Base-by-base conservation (phyloP, 140 eudicot species). In the Cichorium intybus region DNA sequence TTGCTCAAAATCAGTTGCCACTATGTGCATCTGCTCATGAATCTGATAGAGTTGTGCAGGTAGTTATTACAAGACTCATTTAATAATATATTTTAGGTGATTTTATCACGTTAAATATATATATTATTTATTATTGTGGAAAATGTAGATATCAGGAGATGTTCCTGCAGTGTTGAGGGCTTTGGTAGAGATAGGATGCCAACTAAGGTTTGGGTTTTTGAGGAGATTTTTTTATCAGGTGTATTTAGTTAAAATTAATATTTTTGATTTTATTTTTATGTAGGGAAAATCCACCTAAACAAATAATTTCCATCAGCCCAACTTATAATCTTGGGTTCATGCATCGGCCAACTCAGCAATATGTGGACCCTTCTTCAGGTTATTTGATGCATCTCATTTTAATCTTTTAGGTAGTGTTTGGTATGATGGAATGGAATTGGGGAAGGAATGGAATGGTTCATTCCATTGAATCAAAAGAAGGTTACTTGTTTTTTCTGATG, bases 11-110 rank as follows among this genome's bases (percentile, higher is more conserved):
- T 78, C 99, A 88, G 75, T 71, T 93, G 69, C 99, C 97, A 43
- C 78, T 83, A 43, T 93, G 97, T 73, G 99, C 99, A 60, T 93
- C 99, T 83, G 89, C 95, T 45, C 92, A 85, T 74, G 99, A 93
- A 64, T 89, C 97, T 60, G 99, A 93, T 76, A 87, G 99, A 66
- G 95, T 93, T 26, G 94, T 93, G 23, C 99, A 93, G 99, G 99
- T 93, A 65, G n/a, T 47, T 56, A 46, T 17, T 21, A 22, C 15
- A 37, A 37, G 20, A 22, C 31, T 60, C 34, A 60, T 41, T 22
- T 27, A 7, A 1, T 47, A 16, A 16, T 17, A 63, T 45, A 17
- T 63, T 16, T 46, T 24, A 5, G 8, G 24, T 27, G 20, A 21
- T 63, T 27, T 46, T 46, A 16, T 28, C 17, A 15, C 5, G 10